A percentile compares a stretch with the other conserved stretches of the same genome.
Evolutionary conservation across 257 asterid species (phyloP).

Genomic region (Datura wrightii): DNA sequence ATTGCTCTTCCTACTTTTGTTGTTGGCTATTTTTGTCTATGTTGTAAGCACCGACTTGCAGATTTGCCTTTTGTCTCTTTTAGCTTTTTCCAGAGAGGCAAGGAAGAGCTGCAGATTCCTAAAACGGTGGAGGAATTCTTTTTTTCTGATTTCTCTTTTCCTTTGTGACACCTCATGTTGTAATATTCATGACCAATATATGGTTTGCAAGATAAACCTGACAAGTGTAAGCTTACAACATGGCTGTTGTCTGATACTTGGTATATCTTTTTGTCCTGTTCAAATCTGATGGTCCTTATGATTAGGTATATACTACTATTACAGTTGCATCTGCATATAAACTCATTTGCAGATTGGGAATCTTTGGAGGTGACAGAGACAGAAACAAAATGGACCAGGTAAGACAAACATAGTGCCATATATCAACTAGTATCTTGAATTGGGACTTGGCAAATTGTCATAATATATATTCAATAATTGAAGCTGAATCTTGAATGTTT

Average conservation of each 20-base stretch:
- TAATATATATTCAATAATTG: neutral
- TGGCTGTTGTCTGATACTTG: too few species aligned
- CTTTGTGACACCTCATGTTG: neutral
- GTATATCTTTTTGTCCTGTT: too few species aligned
- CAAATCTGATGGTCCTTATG: neutral
- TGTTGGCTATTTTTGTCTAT: neutral
- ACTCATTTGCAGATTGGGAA: slow-evolving; percentile 12
- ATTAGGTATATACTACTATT: neutral
- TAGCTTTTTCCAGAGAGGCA: neutral
- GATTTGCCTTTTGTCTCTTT: neutral
- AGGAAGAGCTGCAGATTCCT: neutral
- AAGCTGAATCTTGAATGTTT: neutral
- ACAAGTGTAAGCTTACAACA: neutral
- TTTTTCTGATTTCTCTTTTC: neutral
- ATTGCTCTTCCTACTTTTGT: neutral
- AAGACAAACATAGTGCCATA: neutral
- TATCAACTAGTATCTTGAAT: neutral
- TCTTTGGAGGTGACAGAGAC: neutral
- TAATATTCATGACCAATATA: neutral
- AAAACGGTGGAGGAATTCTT: neutral
- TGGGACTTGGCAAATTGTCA: neutral
- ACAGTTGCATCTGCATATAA: neutral
- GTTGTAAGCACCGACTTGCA: neutral
- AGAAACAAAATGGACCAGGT: slow-evolving; percentile 21
- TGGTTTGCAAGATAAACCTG: neutral